Base-by-base conservation (phyloP, 2,329 filamentous ascomycete species). In the Aspergillus oerlinghausenensis region DNA sequence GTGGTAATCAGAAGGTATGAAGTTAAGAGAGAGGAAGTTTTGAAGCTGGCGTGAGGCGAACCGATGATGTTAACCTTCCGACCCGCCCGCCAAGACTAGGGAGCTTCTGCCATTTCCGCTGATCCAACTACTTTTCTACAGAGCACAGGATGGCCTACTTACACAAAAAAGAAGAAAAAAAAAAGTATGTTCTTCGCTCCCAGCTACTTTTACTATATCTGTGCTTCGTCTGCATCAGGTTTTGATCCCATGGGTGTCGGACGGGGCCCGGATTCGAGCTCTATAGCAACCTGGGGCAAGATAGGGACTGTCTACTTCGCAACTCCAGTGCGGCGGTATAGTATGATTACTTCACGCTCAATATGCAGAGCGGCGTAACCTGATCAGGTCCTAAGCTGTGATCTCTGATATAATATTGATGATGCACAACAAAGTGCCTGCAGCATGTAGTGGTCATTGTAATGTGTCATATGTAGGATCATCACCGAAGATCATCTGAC, bases 11-110 rank as follows among this genome's bases (percentile, higher is more conserved):
- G 43, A 11, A 26, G 43, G 21, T 23, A 25, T 26, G 43, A 25
- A 47, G 43, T 23, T 47, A 11, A 23, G 11, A 14, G 42, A 23
- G 10, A 14, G 23, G 23, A 23, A 47, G 23, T 21, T 51, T 51
- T 64, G 51, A 51, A 43, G 50, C 38, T 35, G 38, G 45, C n/a
- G 45, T 26, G 47, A 65, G 60, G 60, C 63, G 56, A 58, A 45
- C 56, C 50, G 62, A 66, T 68, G 66, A 69, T 69, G 66, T 66
- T 63, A 63, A 60, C 58, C 64, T 60, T 59, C 56, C 53, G 47
- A 57, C 54, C 57, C 51, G 58, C 56, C 9, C 43, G 65, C 65
- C 64, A 68, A 63, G 58, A 61, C 57, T 50, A 42, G 28, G 40
- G 51, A 52, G 54, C 50, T 56, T 21, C 28, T 11, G 23, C 29